Percentiles rank a stretch among this genome's conserved stretches.
Evolutionary conservation across 257 asterid genomes (phyloP).

Genomic region (Salvia miltiorrhiza): DNA sequence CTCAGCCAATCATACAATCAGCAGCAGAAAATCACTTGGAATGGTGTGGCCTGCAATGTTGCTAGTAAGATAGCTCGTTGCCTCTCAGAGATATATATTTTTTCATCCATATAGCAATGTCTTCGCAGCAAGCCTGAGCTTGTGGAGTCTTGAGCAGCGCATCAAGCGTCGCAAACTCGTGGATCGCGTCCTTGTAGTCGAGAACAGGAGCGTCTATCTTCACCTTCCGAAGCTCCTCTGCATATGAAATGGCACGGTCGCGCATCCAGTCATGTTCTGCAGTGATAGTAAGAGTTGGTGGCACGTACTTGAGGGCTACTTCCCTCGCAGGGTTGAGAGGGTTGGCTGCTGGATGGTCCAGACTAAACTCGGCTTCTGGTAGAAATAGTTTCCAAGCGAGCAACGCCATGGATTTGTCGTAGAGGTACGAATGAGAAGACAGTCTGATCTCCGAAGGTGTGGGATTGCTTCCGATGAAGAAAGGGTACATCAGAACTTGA

Average conservation of each 20-base stretch:
- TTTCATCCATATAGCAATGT: constrained; percentile 79
- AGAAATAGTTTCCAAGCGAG: constrained; percentile 86
- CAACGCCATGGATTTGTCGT: constrained; percentile 57
- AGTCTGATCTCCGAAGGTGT: constrained; percentile 58
- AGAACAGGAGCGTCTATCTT: constrained; percentile 77
- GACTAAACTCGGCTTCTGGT: constrained; percentile 42
- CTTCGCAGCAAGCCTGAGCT: constrained; percentile 79
- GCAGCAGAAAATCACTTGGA: not conserved
- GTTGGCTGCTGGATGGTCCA: constrained; percentile 79
- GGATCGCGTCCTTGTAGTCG: constrained; percentile 75
- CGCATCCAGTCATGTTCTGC: constrained; percentile 94
- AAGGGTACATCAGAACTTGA: constrained; percentile 84
- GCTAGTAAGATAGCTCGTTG: constrained; percentile 69
- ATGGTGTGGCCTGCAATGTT: not conserved
- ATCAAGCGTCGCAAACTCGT: constrained; percentile 79
- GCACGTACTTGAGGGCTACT: constrained; percentile 56
- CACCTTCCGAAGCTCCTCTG: constrained; percentile 78
- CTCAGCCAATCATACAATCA: not conserved
- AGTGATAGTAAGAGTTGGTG: constrained; percentile 76
- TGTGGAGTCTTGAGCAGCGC: constrained; percentile 61
- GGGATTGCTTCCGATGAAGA: constrained; percentile 68
- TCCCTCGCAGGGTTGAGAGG: constrained; percentile 44
- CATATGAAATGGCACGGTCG: constrained; percentile 74
- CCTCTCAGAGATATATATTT: constrained; percentile 82
- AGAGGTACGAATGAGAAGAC: constrained; percentile 60